A percentile compares a stretch with the other conserved stretches of the same genome.
Conservation (phyloP, 257 asterid species). For the Fraxinus quadrangulata region DNA sequence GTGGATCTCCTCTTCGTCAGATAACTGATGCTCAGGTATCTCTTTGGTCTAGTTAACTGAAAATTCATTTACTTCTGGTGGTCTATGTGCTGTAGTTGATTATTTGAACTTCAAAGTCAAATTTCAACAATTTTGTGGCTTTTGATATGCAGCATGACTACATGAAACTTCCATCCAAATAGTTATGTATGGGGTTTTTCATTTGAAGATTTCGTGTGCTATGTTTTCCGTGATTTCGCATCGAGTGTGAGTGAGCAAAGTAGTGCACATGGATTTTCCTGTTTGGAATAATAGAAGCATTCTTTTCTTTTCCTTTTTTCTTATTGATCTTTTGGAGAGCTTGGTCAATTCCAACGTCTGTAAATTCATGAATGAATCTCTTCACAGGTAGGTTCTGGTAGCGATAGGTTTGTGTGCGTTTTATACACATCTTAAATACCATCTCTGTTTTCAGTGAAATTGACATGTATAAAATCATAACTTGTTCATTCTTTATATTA, state of each 20-base stretch:
- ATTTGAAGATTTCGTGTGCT: neutral
- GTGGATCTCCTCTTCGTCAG: conserved; percentile 98
- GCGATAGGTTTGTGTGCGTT: neutral
- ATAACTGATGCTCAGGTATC: conserved; percentile 93
- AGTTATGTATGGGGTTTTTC: neutral
- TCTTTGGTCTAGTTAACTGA: neutral
- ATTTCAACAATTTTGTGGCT: neutral
- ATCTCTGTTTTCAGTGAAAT: neutral
- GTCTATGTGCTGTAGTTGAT: conserved; percentile 5
- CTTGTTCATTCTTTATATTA: conserved; percentile 4
- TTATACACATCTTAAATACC: conserved; percentile 21
- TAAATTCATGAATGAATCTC: conserved; percentile 1
- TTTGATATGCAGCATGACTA: neutral
- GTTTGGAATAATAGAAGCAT: conserved; percentile 4
- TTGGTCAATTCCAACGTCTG: conserved; percentile 5
- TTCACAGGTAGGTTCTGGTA: conserved; percentile 14
- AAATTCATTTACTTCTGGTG: conserved; percentile 13
- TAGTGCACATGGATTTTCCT: conserved; percentile 7
- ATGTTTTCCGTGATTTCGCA: neutral
- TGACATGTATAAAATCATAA: neutral
- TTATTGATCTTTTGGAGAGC: conserved; percentile 9
- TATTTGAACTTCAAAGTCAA: neutral
- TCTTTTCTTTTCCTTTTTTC: neutral
- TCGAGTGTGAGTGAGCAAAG: neutral
- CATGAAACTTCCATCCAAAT: neutral